A percentile compares a stretch with the other conserved stretches of the same genome.
phyloP scores from a whole-genome alignment of 768 basidiomycete species.

The Mycena maculata region DNA sequence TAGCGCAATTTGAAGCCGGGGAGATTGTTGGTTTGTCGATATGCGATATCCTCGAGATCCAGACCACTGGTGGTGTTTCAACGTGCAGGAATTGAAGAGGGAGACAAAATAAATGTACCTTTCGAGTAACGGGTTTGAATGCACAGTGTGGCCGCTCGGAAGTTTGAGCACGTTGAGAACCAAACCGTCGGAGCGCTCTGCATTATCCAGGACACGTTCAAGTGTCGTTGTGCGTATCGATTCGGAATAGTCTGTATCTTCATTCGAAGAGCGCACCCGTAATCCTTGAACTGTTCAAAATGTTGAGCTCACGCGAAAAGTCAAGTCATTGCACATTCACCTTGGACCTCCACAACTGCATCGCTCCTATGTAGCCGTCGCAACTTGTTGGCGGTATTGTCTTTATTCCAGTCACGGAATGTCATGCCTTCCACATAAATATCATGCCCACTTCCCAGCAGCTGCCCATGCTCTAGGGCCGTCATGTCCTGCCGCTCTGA shows the following conservation, averaged over 20 bases:
- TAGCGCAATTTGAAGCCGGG: background rate
- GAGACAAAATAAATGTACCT: background rate
- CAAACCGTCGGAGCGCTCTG: background rate
- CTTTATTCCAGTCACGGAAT: background rate
- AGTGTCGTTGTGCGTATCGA: constrained; percentile 6
- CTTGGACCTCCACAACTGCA: background rate
- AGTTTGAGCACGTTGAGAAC: constrained; percentile 15
- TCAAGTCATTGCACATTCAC: too few species aligned
- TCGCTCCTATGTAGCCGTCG: background rate
- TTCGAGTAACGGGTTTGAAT: background rate
- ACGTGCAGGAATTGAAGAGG: background rate
- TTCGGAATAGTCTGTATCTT: background rate
- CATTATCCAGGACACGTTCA: background rate
- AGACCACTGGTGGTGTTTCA: background rate
- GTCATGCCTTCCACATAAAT: background rate
- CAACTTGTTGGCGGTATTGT: background rate
- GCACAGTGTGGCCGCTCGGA: background rate
- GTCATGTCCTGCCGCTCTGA: background rate
- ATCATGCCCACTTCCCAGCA: background rate
- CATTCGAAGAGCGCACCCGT: background rate
- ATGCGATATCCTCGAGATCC: constrained; percentile 2
- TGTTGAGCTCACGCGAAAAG: background rate
- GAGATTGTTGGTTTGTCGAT: background rate
- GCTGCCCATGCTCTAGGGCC: background rate
- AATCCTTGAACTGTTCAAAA: background rate